Percentiles rank a stretch among this genome's conserved stretches.
These are phyloP conservation scores for Metschnikowia kunwiensis DNA, from an alignment of 805 yeast species.

Conservation along the genomic window DNA sequence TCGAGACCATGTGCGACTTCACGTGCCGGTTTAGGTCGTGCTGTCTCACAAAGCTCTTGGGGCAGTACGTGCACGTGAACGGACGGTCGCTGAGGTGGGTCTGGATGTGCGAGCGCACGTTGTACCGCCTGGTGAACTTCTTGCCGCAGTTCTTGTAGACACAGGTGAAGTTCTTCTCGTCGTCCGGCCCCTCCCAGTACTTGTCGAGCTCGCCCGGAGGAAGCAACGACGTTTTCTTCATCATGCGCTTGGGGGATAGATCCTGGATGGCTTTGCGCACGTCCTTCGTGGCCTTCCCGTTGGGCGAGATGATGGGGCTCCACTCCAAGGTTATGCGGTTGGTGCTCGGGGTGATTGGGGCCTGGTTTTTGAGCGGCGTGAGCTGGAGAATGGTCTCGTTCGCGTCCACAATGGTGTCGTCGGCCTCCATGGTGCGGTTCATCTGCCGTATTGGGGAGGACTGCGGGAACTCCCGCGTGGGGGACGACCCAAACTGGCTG, in stretches of 20 bases:
- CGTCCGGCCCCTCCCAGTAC: conserved; percentile 78
- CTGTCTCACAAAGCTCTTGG: conserved; percentile 87
- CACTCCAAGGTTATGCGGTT: conserved; percentile 37
- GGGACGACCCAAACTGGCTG: conserved; percentile 28
- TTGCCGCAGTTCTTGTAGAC: conserved; percentile 76
- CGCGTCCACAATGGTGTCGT: conserved; percentile 34
- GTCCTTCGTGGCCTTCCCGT: conserved; percentile 20
- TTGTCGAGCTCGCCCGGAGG: conserved; percentile 90
- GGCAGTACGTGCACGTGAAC: conserved; percentile 73
- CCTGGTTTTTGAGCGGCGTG: conserved; percentile 36
- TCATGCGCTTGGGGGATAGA: conserved; percentile 45
- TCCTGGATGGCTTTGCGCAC: conserved; percentile 32
- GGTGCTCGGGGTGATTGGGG: conserved; percentile 35
- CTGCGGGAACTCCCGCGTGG: conserved; percentile 23
- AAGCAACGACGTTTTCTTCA: conserved; percentile 60
- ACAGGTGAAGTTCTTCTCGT: conserved; percentile 69
- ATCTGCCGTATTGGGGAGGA: conserved; percentile 11
- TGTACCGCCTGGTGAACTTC: conserved; percentile 81
- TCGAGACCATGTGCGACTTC: conserved; percentile 76
- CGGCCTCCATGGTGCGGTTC: conserved; percentile 14
- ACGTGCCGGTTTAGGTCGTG: conserved; percentile 91
- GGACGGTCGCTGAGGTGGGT: conserved; percentile 96
- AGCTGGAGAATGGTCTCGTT: conserved; percentile 40
- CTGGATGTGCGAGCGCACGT: conserved; percentile 92
- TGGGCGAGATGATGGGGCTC: conserved; percentile 45